Evolutionary conservation across 75 land plant species (phyloP), one percentile per base, ranked within the genome.

Genomic region (Pinus albicaulis): DNA sequence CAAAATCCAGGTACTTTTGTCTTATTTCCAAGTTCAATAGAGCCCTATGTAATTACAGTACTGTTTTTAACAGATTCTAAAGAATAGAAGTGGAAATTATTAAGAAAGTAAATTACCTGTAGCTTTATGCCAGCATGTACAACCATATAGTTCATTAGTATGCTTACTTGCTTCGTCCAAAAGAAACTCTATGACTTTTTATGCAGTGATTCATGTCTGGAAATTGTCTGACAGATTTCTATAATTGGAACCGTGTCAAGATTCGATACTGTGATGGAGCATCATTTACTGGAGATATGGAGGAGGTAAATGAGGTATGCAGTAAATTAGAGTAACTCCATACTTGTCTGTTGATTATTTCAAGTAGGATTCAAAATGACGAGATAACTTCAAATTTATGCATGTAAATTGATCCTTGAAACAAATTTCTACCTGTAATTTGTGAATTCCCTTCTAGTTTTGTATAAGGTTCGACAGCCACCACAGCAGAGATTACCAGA

Each of bases 191-290:
- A 44, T 10, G 34, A 38, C 17, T n/a, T 38, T 20, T 41, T 36
- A 20, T 64, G 8, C 8, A 20, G 12, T n/a, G 22, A 68, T 20
- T n/a, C 24, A 68, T 44, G 23, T 36, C 17, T 11, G 13, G 41
- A 36, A 2, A 68, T 24, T 72, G 74, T 55, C 31, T 4, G 26
- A 24, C 86, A 95, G 98, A 95, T 72, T 95, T 95, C 78, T 93
- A 78, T 83, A 91, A 95, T 80, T 95, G 96, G 98, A 95, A 95
- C 52, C 86, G 92, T 56, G 88, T 95, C 53, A 87, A 84, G 75
- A 79, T 95, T 23, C 82, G 91, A 19, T 95, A 95, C 82, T 95
- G 98, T 79, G 98, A 95, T 84, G 98, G 98, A 26, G 87, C 89
- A 59, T 95, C 98, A 19, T 95, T 95, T 70, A 81, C 84, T 70